A percentile compares a stretch with the other conserved stretches of the same genome.
These are phyloP conservation scores for Leucaena leucocephala DNA, from an alignment of 306 rosid species.

Conservation along the genomic window DNA sequence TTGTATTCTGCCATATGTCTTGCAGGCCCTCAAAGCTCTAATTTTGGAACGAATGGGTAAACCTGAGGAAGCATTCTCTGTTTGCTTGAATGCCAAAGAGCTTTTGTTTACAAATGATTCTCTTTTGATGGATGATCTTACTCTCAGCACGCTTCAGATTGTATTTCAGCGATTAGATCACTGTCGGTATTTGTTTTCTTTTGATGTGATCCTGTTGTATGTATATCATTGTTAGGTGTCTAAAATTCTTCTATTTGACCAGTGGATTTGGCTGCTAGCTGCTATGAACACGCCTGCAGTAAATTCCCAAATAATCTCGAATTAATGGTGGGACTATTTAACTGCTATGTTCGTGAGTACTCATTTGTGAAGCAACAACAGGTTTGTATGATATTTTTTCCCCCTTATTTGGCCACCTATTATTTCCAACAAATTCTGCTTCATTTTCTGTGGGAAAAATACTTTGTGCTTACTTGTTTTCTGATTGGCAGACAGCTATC, in stretches of 20 bases:
- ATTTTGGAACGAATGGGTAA: slow-evolving; percentile 92
- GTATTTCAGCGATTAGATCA: slow-evolving; percentile 88
- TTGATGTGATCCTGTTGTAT: slow-evolving; percentile 26
- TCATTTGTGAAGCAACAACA: slow-evolving; percentile 98
- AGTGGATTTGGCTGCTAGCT: slow-evolving; percentile 93
- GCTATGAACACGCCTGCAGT: slow-evolving; percentile 86
- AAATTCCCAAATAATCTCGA: slow-evolving; percentile 76
- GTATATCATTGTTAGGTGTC: slow-evolving; percentile 29
- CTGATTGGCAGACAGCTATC: slow-evolving; percentile 82
- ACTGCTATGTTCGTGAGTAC: slow-evolving; percentile 92
- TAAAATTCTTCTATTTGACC: slow-evolving; percentile 33
- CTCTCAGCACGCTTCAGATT: slow-evolving; percentile 91
- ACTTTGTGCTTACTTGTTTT: slow-evolving; percentile 3
- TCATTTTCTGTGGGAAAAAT: neutral
- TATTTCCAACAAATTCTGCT: neutral
- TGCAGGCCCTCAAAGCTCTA: slow-evolving; percentile 90
- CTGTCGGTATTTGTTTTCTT: slow-evolving; percentile 48
- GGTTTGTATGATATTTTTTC: slow-evolving; percentile 48
- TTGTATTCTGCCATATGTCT: neutral
- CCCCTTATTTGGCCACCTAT: neutral
- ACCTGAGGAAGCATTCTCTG: slow-evolving; percentile 73
- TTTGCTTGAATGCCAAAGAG: slow-evolving; percentile 72
- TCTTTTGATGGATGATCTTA: slow-evolving; percentile 86
- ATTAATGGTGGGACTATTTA: slow-evolving; percentile 89
- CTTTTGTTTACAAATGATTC: slow-evolving; percentile 61